phyloP scores from a whole-genome alignment of 1,284 basidiomycete genomes.

The Prillingera fragicola region DNA sequence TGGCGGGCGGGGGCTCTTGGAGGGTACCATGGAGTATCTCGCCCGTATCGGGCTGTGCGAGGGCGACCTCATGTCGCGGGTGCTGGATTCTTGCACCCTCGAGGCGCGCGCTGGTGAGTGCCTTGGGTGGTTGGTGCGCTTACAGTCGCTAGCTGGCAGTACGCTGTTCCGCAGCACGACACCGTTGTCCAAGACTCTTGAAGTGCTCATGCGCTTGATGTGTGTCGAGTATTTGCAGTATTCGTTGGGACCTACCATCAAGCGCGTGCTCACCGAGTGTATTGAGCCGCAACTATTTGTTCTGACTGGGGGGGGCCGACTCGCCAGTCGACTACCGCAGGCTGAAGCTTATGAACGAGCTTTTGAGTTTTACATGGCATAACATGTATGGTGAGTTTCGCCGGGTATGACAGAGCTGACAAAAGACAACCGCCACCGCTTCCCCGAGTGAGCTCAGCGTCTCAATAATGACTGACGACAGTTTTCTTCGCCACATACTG shows the following conservation, averaged over 20 bases:
- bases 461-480: not conserved
- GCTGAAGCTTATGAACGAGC: conserved; percentile 3
- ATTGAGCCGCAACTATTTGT: conserved; percentile 10
- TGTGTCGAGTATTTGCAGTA: conserved; percentile 23
- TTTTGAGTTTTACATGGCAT: conserved; percentile 23
- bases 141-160: conserved; percentile 13
- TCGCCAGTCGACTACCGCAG: conserved; percentile 8
- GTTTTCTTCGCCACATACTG: conserved; percentile 24
- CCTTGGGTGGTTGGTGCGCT: not conserved
- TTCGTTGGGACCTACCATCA: conserved; percentile 25
- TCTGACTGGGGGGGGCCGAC: conserved; percentile 2
- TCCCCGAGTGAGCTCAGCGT: conserved; percentile 22
- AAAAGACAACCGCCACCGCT: conserved; percentile 22
- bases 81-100: conserved; percentile 9
- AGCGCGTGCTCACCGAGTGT: conserved; percentile 3
- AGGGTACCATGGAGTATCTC: conserved; percentile 15
- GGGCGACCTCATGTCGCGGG: conserved; percentile 14
- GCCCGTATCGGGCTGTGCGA: conserved; percentile 19
- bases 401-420: not conserved
- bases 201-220: conserved; percentile 28
- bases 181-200: conserved; percentile 28
- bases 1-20: conserved; percentile 12
- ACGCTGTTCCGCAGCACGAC: conserved; percentile 33
- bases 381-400: conserved; percentile 26
- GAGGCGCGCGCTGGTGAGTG: conserved; percentile 7